Base-by-base conservation (phyloP, 768 basidiomycete species). In the Xanthoconium stramineum region DNA sequence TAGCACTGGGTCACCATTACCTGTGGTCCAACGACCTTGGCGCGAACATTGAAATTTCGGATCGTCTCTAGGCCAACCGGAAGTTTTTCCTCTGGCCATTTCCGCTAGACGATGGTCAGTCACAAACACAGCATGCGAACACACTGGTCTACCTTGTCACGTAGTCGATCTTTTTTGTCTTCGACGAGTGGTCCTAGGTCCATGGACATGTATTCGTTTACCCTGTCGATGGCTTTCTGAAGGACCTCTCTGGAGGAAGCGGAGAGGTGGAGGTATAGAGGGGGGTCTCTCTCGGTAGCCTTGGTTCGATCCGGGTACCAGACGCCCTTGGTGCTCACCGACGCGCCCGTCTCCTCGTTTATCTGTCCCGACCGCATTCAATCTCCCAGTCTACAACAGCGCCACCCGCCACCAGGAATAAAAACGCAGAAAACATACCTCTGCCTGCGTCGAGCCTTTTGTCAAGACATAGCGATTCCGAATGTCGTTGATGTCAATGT, bases 11-110 rank as follows among this genome's bases (percentile, higher is more conserved):
- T 30, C 2, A 15, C 12, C 78, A 83, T 56, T 71, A 94, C 94
- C 59, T 84, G 85, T 13, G 96, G 96, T 14, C 96, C 96, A 30
- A 98, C 96, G 19, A 98, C 94, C 72, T 99, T 99, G 24, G 96
- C 96, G 53, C 96, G 81, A 48, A 99, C 88, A 71, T 99, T 98
- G 75, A 99, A 99, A 73, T 98, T 98, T 49, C 96, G 82, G 63
- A 98, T 84, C 51, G 86, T 87, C 15, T 98, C 95, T 51, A 99
- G 70, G 5, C 86, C 88, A 39, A 99, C 91, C 0, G 86, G 86
- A 10, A 98, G 74, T 72, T 97, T 98, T 73, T 95, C 94, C 71
- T 98, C 96, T 2, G 95, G 94, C 96, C 96, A 98, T 83, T 96
- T 97, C 52, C 92, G 81, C 90, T 94, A 65, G 37, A 62, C 17